Evolutionary conservation across 192 early-diverging fungal species (phyloP), one percentile per base, ranked within the genome.

Genomic region (Thoreauomyces humboldtii): DNA sequence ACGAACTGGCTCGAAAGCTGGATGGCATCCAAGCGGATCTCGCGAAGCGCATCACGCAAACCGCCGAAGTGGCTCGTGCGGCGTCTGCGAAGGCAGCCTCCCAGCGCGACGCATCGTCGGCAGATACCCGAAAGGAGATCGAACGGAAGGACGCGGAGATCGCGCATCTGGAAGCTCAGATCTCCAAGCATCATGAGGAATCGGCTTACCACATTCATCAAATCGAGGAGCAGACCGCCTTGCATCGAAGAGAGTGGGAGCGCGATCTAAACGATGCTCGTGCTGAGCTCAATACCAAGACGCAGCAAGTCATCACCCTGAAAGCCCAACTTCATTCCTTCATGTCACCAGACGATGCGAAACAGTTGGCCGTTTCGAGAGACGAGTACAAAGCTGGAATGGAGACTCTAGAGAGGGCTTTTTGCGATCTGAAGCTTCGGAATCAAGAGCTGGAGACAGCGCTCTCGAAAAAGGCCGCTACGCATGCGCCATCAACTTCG

Each of bases 221-320:
- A 45, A 66, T 66, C 9, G 64, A 66, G 37, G 64, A 66, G 53
- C 64, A 66, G 32, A 66, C 64, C 29, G 52, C 51, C 21, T 22
- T 66, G 5, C 64, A 66, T 19, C 64, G 64, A 21, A 12, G 27
- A 4, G 33, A 66, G 32, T 66, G 64, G 64, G 64, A 66, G 38
- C 48, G 64, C 7, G 64, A 66, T 21, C 36, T 66, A 0, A n/a
- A 22, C 7, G 38, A 21, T 9, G 33, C 53, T 12, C 52, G 64
- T 6, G 52, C 31, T 24, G 57, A 35, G 17, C 22, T 1, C 25
- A 35, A 6, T 12, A 14, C 17, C 14, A 45, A 21, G 33, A 2
- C 22, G 7, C 50, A 38, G 44, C 57, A 68, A 43, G 46, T 60
- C n/a, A 48, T 34, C 21, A 32, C 31, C 37, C 29, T 65, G 24